phyloP scores from a whole-genome alignment of 352 stramenopile species.

The Globisporangium sylvaticum region DNA sequence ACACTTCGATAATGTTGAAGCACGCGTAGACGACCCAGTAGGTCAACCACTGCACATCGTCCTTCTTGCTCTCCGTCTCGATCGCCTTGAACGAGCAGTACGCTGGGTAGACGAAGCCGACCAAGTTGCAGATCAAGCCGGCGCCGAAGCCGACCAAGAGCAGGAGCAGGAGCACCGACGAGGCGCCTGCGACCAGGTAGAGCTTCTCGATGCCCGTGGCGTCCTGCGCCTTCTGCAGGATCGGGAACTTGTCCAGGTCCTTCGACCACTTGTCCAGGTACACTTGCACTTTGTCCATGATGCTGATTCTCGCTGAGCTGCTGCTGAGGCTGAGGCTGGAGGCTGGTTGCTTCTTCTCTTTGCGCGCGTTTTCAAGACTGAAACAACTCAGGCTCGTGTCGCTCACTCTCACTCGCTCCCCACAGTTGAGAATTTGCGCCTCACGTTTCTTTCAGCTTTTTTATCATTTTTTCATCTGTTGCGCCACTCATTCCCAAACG shows the following conservation, averaged over 20 bases:
- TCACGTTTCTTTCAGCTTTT: slow-evolving; percentile 11
- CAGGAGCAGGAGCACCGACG: slow-evolving; percentile 64
- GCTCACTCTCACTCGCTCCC: not conserved
- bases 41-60: slow-evolving; percentile 91
- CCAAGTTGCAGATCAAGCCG: slow-evolving; percentile 79
- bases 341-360: slow-evolving; percentile 7
- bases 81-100: slow-evolving; percentile 86
- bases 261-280: slow-evolving; percentile 86
- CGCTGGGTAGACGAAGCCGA: slow-evolving; percentile 80
- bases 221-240: slow-evolving; percentile 78
- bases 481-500: slow-evolving; percentile 13
- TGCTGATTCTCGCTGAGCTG: slow-evolving; percentile 1
- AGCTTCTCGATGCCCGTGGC: slow-evolving; percentile 86
- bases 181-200: slow-evolving; percentile 72
- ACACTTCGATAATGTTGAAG: slow-evolving; percentile 96
- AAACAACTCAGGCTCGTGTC: slow-evolving; percentile 6
- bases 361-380: slow-evolving; percentile 17
- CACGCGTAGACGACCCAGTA: slow-evolving; percentile 98
- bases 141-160: slow-evolving; percentile 84
- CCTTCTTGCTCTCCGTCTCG: slow-evolving; percentile 70
- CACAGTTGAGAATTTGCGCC: slow-evolving; percentile 16
- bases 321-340: not conserved
- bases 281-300: slow-evolving; percentile 82
- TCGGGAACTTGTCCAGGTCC: slow-evolving; percentile 76
- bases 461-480: slow-evolving; percentile 7